Conservation (phyloP, 805 yeast genomes). For the Nakazawaea sp. region DNA sequence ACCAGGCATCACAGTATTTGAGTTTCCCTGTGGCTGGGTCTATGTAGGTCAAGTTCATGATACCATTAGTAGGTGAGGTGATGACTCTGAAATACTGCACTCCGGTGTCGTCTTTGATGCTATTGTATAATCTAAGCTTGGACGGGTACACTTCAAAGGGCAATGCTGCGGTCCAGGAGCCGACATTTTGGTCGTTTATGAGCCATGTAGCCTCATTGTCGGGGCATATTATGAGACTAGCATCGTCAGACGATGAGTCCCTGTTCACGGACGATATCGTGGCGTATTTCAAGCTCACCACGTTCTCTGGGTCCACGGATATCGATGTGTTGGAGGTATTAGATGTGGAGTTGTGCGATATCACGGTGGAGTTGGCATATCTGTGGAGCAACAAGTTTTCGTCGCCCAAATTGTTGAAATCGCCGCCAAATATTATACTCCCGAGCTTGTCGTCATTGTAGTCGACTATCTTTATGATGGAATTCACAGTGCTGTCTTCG, state of each 20-base stretch:
- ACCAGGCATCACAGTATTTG: conserved; percentile 76
- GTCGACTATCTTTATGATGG: conserved; percentile 47
- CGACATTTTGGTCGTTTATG: conserved; percentile 38
- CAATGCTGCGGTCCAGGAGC: conserved; percentile 58
- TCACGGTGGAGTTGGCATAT: conserved; percentile 15
- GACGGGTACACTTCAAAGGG: conserved; percentile 59
- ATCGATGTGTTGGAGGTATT: conserved; percentile 30
- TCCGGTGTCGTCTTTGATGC: conserved; percentile 38
- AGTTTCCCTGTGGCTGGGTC: conserved; percentile 62
- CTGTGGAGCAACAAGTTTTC: conserved; percentile 32
- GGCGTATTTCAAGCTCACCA: conserved; percentile 53
- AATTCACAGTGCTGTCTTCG: conserved; percentile 45
- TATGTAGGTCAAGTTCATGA: conserved; percentile 83
- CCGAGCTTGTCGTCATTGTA: conserved; percentile 27
- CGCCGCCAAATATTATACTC: conserved; percentile 75
- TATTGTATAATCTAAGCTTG: conserved; percentile 65
- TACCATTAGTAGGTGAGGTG: conserved; percentile 76
- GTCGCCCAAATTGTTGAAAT: conserved; percentile 57
- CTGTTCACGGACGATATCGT: conserved; percentile 41
- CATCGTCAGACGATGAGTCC: conserved; percentile 20
- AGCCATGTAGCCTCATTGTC: conserved; percentile 45
- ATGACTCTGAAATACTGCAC: conserved; percentile 63
- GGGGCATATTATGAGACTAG: conserved; percentile 52
- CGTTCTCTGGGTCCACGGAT: conserved; percentile 49
- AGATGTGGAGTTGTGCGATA: conserved; percentile 16